A percentile compares a stretch with the other conserved stretches of the same genome.
These are phyloP conservation scores for Epichloe bromicola DNA, from an alignment of 2,329 filamentous ascomycete genomes.

Conservation along the genomic window DNA sequence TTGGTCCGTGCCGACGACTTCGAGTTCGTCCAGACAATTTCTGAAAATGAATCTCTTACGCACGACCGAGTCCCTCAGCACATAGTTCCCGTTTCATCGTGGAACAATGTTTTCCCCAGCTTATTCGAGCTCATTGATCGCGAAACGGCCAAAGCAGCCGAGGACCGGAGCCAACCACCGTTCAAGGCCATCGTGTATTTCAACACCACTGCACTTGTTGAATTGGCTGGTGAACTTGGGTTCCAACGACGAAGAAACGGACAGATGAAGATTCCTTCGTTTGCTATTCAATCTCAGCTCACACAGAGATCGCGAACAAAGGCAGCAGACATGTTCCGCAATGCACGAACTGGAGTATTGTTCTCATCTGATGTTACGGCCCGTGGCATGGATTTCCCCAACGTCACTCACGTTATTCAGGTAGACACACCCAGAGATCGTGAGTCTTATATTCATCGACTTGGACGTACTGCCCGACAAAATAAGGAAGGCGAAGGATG, in stretches of 20 bases:
- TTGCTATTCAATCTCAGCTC: slow-evolving; percentile 69
- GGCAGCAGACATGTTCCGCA: slow-evolving; percentile 60
- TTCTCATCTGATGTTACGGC: slow-evolving; percentile 72
- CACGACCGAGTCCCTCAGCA: slow-evolving; percentile 77
- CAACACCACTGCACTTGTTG: slow-evolving; percentile 62
- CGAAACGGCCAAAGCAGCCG: slow-evolving; percentile 33
- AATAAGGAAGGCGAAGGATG: slow-evolving; percentile 61
- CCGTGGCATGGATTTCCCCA: slow-evolving; percentile 72
- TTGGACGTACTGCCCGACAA: slow-evolving; percentile 66
- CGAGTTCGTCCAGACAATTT: slow-evolving; percentile 82
- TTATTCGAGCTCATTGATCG: slow-evolving; percentile 63
- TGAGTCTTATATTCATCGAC: slow-evolving; percentile 64
- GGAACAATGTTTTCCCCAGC: slow-evolving; percentile 65
- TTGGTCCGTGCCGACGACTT: slow-evolving; percentile 72
- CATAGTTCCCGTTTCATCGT: slow-evolving; percentile 50
- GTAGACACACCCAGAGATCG: slow-evolving; percentile 49
- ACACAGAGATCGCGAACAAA: slow-evolving; percentile 55
- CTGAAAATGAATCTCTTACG: slow-evolving; percentile 68
- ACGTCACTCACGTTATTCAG: slow-evolving; percentile 70
- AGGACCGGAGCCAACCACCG: slow-evolving; percentile 33
- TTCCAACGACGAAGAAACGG: slow-evolving; percentile 27
- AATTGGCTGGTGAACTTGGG: slow-evolving; percentile 45
- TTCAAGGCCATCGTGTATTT: slow-evolving; percentile 98
- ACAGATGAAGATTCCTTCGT: slow-evolving; percentile 22
- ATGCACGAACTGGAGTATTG: slow-evolving; percentile 47